Conservation (phyloP, 106 monocot species). For the Platanthera guangdongensis region DNA sequence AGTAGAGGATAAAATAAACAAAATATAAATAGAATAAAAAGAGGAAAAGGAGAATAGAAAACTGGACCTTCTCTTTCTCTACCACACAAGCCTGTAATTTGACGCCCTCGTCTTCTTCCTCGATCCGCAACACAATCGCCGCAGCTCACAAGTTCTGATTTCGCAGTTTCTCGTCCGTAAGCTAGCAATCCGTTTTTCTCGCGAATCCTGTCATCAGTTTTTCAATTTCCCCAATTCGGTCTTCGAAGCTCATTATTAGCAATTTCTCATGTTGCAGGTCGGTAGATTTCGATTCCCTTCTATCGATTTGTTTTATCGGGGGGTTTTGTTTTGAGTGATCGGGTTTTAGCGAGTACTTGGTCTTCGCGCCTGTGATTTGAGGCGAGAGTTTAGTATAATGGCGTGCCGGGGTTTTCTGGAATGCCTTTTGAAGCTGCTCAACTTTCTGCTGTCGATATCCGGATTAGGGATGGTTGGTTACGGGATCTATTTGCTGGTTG, state of each 20-base stretch:
- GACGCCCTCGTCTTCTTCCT: background rate
- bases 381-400: conserved; percentile 21
- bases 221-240: background rate
- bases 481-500: conserved; percentile 60
- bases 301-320: background rate
- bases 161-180: background rate
- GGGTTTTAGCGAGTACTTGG: background rate
- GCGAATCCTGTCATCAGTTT: background rate
- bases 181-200: background rate
- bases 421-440: conserved; percentile 74
- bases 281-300: background rate
- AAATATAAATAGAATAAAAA: background rate
- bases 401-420: conserved; percentile 56
- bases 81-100: background rate
- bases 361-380: background rate
- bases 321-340: background rate
- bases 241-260: background rate
- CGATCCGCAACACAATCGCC: background rate
- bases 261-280: background rate
- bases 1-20: background rate
- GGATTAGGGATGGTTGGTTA: conserved; percentile 77
- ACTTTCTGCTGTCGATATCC: conserved; percentile 49
- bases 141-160: background rate
- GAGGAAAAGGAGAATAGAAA: background rate
- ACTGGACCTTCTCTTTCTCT: background rate